These are phyloP conservation scores for Fusarium incarnatum DNA, from an alignment of 2,329 filamentous ascomycete genomes.

Conservation along the genomic window DNA sequence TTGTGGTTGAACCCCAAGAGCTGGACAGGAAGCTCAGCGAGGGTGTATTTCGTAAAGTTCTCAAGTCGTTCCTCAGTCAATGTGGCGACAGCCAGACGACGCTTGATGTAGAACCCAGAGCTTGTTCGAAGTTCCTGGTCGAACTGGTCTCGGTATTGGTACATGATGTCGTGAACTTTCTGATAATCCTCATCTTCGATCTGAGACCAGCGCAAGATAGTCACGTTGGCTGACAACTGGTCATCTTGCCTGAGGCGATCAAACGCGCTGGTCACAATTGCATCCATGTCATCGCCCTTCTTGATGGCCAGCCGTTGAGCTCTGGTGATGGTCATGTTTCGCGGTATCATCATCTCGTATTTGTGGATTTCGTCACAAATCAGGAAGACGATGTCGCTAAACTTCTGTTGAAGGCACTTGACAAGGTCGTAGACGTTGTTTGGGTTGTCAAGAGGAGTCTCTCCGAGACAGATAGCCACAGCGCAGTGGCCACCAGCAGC, in stretches of 20 bases:
- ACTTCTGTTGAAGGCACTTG: background rate
- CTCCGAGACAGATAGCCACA: constrained; percentile 5
- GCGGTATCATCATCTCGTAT: constrained; percentile 9
- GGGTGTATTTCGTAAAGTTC: constrained; percentile 3
- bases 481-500: background rate
- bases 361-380: constrained; percentile 6
- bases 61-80: constrained; percentile 1
- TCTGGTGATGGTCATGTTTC: background rate
- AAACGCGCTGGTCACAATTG: background rate
- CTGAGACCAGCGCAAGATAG: constrained; percentile 1
- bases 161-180: background rate
- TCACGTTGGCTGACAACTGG: background rate
- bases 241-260: background rate
- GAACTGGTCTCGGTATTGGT: background rate
- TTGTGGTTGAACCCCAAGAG: background rate
- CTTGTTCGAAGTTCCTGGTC: background rate
- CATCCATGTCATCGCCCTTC: background rate
- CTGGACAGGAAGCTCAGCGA: background rate
- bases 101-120: constrained; percentile 8
- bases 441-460: background rate
- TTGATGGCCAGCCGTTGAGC: background rate
- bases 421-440: background rate
- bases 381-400: background rate
- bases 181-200: background rate
- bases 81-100: background rate